Conservation (phyloP, 176 grass and related monocot species). For the Triticum dicoccoides region DNA sequence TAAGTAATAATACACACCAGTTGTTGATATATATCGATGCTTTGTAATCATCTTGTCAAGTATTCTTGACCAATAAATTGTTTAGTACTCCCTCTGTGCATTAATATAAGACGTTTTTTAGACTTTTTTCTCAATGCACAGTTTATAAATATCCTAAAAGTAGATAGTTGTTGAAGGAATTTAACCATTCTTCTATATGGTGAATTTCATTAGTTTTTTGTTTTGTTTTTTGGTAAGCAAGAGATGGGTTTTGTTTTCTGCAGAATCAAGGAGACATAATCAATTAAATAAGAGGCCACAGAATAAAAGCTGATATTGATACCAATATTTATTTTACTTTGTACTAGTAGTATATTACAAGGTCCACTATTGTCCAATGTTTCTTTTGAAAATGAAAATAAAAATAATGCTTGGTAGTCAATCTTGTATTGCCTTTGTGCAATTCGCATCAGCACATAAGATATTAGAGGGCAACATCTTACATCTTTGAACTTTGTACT, state of each 20-base stretch:
- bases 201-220: background rate
- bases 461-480: background rate
- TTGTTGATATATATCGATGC: background rate
- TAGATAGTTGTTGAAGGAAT: background rate
- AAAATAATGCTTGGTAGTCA: background rate
- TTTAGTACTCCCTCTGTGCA: background rate
- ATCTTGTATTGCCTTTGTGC: background rate
- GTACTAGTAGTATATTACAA: background rate
- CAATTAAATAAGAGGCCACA: background rate
- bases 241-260: background rate
- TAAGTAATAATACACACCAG: background rate
- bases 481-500: background rate
- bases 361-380: background rate
- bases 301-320: background rate
- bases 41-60: background rate
- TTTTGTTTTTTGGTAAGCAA: background rate
- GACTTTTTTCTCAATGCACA: background rate
- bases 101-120: too few relatives aligned
- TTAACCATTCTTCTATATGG: background rate
- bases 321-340: background rate
- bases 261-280: background rate
- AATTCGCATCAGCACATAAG: background rate
- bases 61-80: background rate
- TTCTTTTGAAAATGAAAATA: background rate
- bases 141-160: background rate